Percentiles rank a stretch among this genome's conserved stretches.
These are phyloP conservation scores for Dalechampia spathulata DNA, from an alignment of 441 rosid genomes.

Conservation along the genomic window DNA sequence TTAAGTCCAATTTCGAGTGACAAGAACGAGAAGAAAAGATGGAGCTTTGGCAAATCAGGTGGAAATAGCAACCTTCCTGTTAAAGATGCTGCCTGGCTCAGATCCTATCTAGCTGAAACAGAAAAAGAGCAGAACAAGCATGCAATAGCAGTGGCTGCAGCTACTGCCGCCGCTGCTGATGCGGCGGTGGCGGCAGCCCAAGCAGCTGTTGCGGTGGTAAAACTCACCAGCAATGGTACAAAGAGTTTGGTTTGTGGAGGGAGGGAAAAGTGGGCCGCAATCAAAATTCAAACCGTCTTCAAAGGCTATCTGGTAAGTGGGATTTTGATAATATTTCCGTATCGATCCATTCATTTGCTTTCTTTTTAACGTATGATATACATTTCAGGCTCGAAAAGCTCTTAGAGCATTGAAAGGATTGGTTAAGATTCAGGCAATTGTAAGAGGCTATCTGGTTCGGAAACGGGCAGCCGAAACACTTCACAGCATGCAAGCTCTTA, in stretches of 20 bases:
- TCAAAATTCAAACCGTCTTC: slow-evolving; percentile 25
- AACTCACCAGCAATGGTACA: slow-evolving; percentile 27
- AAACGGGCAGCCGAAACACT: slow-evolving; percentile 65
- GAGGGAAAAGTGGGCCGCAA: slow-evolving; percentile 21
- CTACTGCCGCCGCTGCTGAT: slow-evolving; percentile 32
- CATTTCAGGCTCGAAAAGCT: slow-evolving; percentile 71
- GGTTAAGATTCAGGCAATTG: slow-evolving; percentile 82
- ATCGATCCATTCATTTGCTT: too few relatives aligned
- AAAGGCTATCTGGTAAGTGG: slow-evolving; percentile 49
- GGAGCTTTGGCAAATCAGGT: slow-evolving; percentile 44
- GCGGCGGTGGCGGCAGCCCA: slow-evolving; percentile 77
- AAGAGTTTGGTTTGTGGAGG: slow-evolving; percentile 19
- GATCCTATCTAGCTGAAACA: slow-evolving; percentile 52
- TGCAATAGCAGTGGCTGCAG: slow-evolving; percentile 77
- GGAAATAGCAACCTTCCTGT: slow-evolving; percentile 18
- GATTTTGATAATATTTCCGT: too few relatives aligned
- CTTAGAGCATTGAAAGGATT: slow-evolving; percentile 76
- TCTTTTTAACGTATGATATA: background rate
- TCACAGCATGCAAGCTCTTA: slow-evolving; percentile 66
- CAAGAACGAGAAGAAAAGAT: slow-evolving; percentile 39
- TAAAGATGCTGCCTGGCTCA: slow-evolving; percentile 51
- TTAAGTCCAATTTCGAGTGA: slow-evolving; percentile 20
- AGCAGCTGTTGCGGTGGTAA: slow-evolving; percentile 31
- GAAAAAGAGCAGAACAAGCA: slow-evolving; percentile 88
- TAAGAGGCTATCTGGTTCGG: slow-evolving; percentile 76